phyloP scores from a whole-genome alignment of 768 basidiomycete species.

The Mycena indigotica region DNA sequence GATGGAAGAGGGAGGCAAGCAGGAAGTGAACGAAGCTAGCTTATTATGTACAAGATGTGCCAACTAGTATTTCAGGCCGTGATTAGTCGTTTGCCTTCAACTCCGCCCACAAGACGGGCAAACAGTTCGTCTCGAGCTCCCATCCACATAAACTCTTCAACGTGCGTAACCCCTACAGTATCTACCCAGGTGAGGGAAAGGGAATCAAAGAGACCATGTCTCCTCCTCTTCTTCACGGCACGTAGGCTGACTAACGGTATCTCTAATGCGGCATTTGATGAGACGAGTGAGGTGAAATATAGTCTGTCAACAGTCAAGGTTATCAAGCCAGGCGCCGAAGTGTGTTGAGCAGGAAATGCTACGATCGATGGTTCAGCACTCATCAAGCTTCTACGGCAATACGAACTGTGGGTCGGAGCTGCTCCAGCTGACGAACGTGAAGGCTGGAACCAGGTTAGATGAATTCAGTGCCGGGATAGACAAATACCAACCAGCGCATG shows the following conservation, averaged over 20 bases:
- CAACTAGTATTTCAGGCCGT: conserved; percentile 39
- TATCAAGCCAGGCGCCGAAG: conserved; percentile 58
- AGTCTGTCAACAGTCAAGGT: conserved; percentile 53
- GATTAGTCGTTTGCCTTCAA: conserved; percentile 52
- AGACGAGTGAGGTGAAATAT: conserved; percentile 58
- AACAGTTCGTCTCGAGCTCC: conserved; percentile 67
- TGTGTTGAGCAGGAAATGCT: conserved; percentile 67
- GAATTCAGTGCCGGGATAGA: conserved; percentile 19
- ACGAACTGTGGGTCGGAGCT: conserved; percentile 36
- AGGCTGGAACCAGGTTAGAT: conserved; percentile 22
- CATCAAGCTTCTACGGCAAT: conserved; percentile 8
- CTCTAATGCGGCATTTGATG: conserved; percentile 44
- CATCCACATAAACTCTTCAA: conserved; percentile 63
- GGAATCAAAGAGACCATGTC: conserved; percentile 55
- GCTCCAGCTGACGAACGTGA: conserved; percentile 13
- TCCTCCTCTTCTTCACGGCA: conserved; percentile 58
- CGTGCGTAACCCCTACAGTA: conserved; percentile 37
- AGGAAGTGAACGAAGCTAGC: neutral
- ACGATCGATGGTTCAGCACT: neutral
- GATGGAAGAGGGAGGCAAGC: neutral
- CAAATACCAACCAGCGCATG: conserved; percentile 19
- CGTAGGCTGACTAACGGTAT: conserved; percentile 50
- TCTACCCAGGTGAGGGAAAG: conserved; percentile 50
- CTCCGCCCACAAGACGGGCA: conserved; percentile 55
- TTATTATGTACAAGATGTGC: neutral